phyloP scores from a whole-genome alignment of 768 basidiomycete genomes.

The Pholiota microspora region DNA sequence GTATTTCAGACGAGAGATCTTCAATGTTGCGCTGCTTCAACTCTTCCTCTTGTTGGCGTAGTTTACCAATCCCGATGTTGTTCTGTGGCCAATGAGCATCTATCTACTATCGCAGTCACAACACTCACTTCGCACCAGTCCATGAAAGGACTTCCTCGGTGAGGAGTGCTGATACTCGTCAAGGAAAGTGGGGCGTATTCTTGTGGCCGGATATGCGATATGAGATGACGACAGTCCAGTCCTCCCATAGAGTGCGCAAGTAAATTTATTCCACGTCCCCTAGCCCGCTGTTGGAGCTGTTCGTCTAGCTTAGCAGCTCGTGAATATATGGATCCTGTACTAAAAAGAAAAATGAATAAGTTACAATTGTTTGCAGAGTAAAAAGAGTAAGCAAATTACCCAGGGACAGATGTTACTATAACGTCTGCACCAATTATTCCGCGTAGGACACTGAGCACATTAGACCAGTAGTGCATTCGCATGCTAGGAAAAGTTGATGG shows the following conservation, averaged over 20 bases:
- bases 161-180: conserved; percentile 89
- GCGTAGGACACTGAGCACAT: conserved; percentile 77
- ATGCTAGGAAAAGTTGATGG: conserved; percentile 80
- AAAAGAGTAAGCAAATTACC: conserved; percentile 47
- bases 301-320: conserved; percentile 76
- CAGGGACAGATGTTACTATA: conserved; percentile 92
- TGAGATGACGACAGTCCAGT: conserved; percentile 90
- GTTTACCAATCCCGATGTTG: conserved; percentile 88
- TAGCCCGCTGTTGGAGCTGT: conserved; percentile 62
- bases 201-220: conserved; percentile 77
- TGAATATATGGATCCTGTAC: conserved; percentile 86
- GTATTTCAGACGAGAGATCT: conserved; percentile 3
- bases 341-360: too few relatives aligned
- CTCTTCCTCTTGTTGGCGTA: conserved; percentile 38
- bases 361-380: conserved; percentile 31
- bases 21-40: conserved; percentile 14
- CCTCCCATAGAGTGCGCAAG: conserved; percentile 99
- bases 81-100: conserved; percentile 43
- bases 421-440: conserved; percentile 88
- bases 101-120: neutral
- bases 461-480: conserved; percentile 92
- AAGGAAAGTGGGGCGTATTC: conserved; percentile 86
- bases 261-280: conserved; percentile 84
- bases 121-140: conserved; percentile 89
- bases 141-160: conserved; percentile 98